phyloP scores from a whole-genome alignment of 2,329 filamentous ascomycete species.

The Aureobasidium sp. region DNA sequence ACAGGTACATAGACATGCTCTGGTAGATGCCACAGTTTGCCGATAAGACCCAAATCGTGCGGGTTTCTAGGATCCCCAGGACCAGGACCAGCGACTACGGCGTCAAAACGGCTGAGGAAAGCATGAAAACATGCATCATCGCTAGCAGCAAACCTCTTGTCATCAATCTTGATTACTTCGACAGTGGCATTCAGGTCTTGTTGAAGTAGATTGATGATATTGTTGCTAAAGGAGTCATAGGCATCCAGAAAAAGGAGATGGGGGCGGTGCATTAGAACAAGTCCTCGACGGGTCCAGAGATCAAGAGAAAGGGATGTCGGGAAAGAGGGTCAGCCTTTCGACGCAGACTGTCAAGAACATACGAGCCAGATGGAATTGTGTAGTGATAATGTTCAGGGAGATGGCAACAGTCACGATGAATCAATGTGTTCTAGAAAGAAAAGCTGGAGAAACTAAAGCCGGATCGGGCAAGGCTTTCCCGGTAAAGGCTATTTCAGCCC shows the following conservation, averaged over 20 bases:
- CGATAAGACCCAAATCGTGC: slow-evolving; percentile 77
- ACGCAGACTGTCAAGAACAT: slow-evolving; percentile 12
- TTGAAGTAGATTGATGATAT: slow-evolving; percentile 77
- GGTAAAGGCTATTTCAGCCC: slow-evolving; percentile 3
- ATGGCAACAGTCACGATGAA: slow-evolving; percentile 5
- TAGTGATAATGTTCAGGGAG: neutral
- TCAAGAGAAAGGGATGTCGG: slow-evolving; percentile 15
- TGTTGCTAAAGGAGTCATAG: slow-evolving; percentile 95
- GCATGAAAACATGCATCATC: slow-evolving; percentile 34
- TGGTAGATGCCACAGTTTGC: slow-evolving; percentile 62
- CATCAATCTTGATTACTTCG: slow-evolving; percentile 59
- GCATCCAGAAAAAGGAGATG: slow-evolving; percentile 80
- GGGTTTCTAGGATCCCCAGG: slow-evolving; percentile 69
- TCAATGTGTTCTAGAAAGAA: slow-evolving; percentile 12
- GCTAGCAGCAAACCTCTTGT: slow-evolving; percentile 29
- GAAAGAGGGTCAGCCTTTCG: slow-evolving; percentile 11
- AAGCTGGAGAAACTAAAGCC: slow-evolving; percentile 12
- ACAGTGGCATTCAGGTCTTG: slow-evolving; percentile 62
- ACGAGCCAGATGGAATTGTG: neutral
- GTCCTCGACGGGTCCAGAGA: neutral
- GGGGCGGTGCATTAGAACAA: slow-evolving; percentile 21
- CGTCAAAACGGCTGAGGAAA: slow-evolving; percentile 60
- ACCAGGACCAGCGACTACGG: slow-evolving; percentile 83
- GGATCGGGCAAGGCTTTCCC: slow-evolving; percentile 9
- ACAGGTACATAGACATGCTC: slow-evolving; percentile 61